Base-by-base conservation (phyloP, 1,139 yeast species). In the Geotrichum klebahnii region DNA sequence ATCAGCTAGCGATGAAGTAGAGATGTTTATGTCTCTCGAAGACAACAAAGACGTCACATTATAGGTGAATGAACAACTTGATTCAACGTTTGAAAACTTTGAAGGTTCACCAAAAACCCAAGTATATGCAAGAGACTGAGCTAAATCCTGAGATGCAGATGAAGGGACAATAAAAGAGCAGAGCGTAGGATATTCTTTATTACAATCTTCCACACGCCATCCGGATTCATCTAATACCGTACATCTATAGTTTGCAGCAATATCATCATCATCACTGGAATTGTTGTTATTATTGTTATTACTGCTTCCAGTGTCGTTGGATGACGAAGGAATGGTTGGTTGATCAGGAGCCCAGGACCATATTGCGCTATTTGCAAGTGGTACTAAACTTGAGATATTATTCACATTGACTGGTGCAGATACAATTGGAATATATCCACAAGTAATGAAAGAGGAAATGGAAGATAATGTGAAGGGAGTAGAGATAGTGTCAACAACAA, bases 261-360 rank as follows among this genome's bases (percentile, higher is more conserved):
- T 54, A 72, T 52, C 49, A 3, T 45, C 38, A 10, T 47, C 20
- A 23, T 51, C 35, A 14, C 51, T 46, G 3, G 55, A 29, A 14
- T 43, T 37, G 37, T 46, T 53, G 19, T 12, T 14, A 17, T 8
- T 36, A 32, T n/a, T 17, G 20, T 23, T 6, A 29, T 26, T 26
- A 19, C 20, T 24, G 19, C 26, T 17, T 10, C 16, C 42, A 8
- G 41, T 22, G 5, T 8, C 40, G 14, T n/a, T 14, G 14, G 40
- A 12, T 14, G 8, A 5, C 55, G 46, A 19, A n/a, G n/a, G n/a
- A n/a, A n/a, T n/a, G 3, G 55, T 38, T 3, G 90, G 92, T 58
- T 82, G 79, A 5, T 73, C 71, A 0, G 72, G 67, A 1, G 74
- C 76, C 95, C 95, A 86, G 3, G 87, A 75, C 96, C 96, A 88